Evolutionary conservation across 352 stramenopile species (phyloP), one percentile per base, ranked within the genome.

Genomic region (Globisporangium nodosum): DNA sequence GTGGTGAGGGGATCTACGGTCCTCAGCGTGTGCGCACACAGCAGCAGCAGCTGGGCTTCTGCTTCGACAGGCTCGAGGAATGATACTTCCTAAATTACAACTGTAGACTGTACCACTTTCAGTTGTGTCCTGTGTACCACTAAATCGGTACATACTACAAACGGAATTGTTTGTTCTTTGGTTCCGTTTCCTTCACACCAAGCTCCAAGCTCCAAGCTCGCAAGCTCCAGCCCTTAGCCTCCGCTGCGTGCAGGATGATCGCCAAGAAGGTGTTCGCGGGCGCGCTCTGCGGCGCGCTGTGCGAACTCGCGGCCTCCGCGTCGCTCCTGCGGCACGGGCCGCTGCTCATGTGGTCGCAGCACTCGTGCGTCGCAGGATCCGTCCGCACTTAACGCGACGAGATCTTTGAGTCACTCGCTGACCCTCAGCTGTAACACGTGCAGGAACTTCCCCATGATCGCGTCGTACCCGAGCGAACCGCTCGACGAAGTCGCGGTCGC

Each of bases 301-400:
- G 73, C 49, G 64, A 64, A 8, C 37, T 55, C 35, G 51, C 56
- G 43, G 48, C 52, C 5, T 55, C 65, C 31, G 42, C 60, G 18
- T 73, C 60, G 30, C 55, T 84, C 42, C 74, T 75, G 55, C 69
- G 72, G 15, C 76, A 90, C 42, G 70, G 85, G 15, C 81, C 81
- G 37, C 63, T 88, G 8, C 48, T 89, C 12, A 63, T 91, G 58
- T 91, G 81, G 81, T 91, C 81, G 5, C 45, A 84, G 52, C 71
- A 69, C 55, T 58, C 76, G 81, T 91, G 64, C 60, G 80, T 88
- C 42, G 20, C 18, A 37, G 33, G 33, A 37, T 12, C 33, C 40
- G 13, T n/a, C 7, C 20, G 43, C 21, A 9, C n/a, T 18, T 49
- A 5, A 27, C 24, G 7, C 33, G 24, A 46, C 15, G 42, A 31